phyloP scores from a whole-genome alignment of 2,329 filamentous ascomycete species.

The Byssothecium circinans region DNA sequence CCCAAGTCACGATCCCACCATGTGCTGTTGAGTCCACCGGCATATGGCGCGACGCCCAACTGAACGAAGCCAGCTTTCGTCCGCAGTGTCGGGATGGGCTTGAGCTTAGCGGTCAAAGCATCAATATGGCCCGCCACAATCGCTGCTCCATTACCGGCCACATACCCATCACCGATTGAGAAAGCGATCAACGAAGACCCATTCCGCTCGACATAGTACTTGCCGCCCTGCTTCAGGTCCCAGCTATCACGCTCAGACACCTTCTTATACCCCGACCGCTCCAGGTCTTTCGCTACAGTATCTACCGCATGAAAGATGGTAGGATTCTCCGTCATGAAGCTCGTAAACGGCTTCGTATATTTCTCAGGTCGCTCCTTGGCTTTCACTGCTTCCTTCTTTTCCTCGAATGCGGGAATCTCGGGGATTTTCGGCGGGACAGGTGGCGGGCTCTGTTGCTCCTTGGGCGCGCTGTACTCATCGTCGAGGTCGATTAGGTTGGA shows the following conservation, averaged over 20 bases:
- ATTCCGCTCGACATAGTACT: constrained; percentile 87
- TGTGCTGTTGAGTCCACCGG: constrained; percentile 80
- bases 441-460: constrained; percentile 34
- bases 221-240: constrained; percentile 78
- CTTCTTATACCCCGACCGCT: constrained; percentile 72
- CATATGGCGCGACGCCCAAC: constrained; percentile 90
- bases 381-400: constrained; percentile 10
- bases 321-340: constrained; percentile 86
- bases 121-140: constrained; percentile 94
- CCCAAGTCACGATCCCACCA: constrained; percentile 98
- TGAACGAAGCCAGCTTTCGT: constrained; percentile 84
- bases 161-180: constrained; percentile 75
- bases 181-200: constrained; percentile 85
- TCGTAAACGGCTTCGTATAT: constrained; percentile 81
- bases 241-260: constrained; percentile 80
- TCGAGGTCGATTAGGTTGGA: constrained; percentile 37
- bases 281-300: constrained; percentile 73
- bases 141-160: constrained; percentile 80
- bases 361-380: constrained; percentile 35
- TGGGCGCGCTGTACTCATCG: constrained; percentile 27
- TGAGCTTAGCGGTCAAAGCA: constrained; percentile 83
- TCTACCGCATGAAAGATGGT: constrained; percentile 90
- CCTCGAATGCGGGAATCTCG: constrained; percentile 20
- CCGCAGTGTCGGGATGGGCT: constrained; percentile 86
- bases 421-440: constrained; percentile 44